A percentile compares a stretch with the other conserved stretches of the same genome.
Evolutionary conservation across 768 basidiomycete genomes (phyloP).

Genomic region (Psilocybe cyanescens): DNA sequence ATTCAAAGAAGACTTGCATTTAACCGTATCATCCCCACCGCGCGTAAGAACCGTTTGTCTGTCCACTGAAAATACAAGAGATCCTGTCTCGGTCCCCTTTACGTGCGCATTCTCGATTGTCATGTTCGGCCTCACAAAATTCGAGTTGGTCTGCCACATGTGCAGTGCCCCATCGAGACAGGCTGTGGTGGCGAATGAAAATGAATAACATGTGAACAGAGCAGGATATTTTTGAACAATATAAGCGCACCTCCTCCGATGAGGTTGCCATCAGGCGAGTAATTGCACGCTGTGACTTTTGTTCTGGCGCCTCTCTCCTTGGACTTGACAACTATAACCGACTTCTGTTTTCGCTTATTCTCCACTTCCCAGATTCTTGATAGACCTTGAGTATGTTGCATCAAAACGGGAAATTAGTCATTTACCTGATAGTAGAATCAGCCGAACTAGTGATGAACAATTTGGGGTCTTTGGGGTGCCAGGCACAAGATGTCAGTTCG

Average conservation of each 20-base stretch:
- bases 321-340: slow-evolving; percentile 95
- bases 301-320: slow-evolving; percentile 95
- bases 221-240: slow-evolving; percentile 13
- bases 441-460: slow-evolving; percentile 92
- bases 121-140: slow-evolving; percentile 91
- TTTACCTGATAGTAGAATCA: slow-evolving; percentile 91
- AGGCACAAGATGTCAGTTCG: slow-evolving; percentile 86
- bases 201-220: slow-evolving; percentile 19
- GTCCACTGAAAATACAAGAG: slow-evolving; percentile 88
- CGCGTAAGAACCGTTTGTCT: slow-evolving; percentile 84
- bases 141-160: slow-evolving; percentile 90
- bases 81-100: slow-evolving; percentile 87
- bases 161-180: slow-evolving; percentile 93
- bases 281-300: slow-evolving; percentile 85
- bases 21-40: slow-evolving; percentile 95
- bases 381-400: background rate
- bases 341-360: slow-evolving; percentile 92
- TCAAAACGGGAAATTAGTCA: slow-evolving; percentile 10
- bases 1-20: slow-evolving; percentile 61
- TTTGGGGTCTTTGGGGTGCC: slow-evolving; percentile 89
- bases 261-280: slow-evolving; percentile 86
- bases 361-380: slow-evolving; percentile 92
- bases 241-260: slow-evolving; percentile 79
- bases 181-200: slow-evolving; percentile 44
- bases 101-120: slow-evolving; percentile 85